Conservation (phyloP, 2,329 filamentous ascomycete genomes). For the Hymenoscyphus albidus region DNA sequence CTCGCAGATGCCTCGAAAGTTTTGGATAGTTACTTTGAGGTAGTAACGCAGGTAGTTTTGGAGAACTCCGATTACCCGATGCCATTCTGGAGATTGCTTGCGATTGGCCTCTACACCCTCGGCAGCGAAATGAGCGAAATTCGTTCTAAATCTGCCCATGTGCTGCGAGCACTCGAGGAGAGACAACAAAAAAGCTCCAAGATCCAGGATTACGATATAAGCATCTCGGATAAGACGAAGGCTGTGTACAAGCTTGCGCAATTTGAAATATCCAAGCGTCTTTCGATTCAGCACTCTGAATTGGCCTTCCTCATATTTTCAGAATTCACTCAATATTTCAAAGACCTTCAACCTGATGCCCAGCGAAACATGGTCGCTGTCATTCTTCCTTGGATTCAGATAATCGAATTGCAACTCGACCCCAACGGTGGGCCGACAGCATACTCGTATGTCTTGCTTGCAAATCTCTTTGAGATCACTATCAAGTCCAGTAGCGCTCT, state of each 20-base stretch:
- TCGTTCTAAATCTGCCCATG: constrained; percentile 77
- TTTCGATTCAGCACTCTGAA: constrained; percentile 84
- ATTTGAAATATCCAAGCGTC: constrained; percentile 88
- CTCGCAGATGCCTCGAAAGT: constrained; percentile 75
- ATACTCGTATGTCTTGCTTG: constrained; percentile 88
- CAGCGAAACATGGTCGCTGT: constrained; percentile 94
- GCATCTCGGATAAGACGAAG: constrained; percentile 96
- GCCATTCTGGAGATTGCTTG: constrained; percentile 86
- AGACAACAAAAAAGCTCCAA: constrained; percentile 82
- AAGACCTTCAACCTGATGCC: constrained; percentile 73
- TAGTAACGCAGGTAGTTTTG: constrained; percentile 81
- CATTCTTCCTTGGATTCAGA: constrained; percentile 93
- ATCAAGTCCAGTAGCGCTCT: constrained; percentile 84
- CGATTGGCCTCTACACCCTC: constrained; percentile 83
- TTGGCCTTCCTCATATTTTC: constrained; percentile 93
- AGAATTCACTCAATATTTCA: constrained; percentile 92
- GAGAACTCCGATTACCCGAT: constrained; percentile 78
- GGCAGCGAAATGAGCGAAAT: constrained; percentile 90
- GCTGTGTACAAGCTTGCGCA: constrained; percentile 97
- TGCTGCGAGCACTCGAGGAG: constrained; percentile 78
- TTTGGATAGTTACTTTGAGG: constrained; percentile 91
- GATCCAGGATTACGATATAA: constrained; percentile 96
- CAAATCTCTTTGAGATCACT: constrained; percentile 93
- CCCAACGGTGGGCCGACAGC: constrained; percentile 87
- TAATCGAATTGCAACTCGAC: constrained; percentile 86